Percentiles rank a stretch among this genome's conserved stretches.
phyloP scores from a whole-genome alignment of 164 flowering plant genomes.

The Piper longum region DNA sequence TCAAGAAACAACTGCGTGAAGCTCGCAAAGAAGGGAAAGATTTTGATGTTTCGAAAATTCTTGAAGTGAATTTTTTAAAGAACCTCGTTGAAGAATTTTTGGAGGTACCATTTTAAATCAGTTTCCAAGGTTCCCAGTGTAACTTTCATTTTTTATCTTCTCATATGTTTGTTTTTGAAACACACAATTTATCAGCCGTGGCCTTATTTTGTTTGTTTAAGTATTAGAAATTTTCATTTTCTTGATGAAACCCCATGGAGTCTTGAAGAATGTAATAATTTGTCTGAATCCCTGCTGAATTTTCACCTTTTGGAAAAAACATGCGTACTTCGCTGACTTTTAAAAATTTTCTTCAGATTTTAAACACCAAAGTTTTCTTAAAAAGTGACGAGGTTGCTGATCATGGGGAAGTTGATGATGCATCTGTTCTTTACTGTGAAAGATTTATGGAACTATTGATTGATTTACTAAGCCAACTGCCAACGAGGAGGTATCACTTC shows the following conservation, averaged over 20 bases:
- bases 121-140: too few species aligned
- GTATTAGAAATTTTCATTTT: background rate
- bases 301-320: background rate
- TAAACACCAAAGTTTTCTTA: conserved; percentile 50
- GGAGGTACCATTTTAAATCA: conserved; percentile 30
- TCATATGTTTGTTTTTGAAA: too few species aligned
- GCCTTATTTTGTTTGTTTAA: background rate
- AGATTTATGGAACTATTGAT: conserved; percentile 96
- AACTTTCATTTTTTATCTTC: too few species aligned
- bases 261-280: too few species aligned
- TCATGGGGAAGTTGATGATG: conserved; percentile 33
- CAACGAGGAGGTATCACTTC: conserved; percentile 82
- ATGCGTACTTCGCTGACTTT: background rate
- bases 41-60: conserved; percentile 42
- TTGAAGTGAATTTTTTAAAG: conserved; percentile 74
- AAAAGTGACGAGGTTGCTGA: conserved; percentile 9
- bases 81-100: conserved; percentile 78
- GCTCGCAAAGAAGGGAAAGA: conserved; percentile 40
- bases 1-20: conserved; percentile 54
- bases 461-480: conserved; percentile 91
- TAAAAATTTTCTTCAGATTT: conserved; percentile 33
- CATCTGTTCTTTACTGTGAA: conserved; percentile 79
- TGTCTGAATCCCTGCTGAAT: too few species aligned
- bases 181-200: too few species aligned
- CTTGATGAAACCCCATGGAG: too few species aligned